These are phyloP conservation scores for Rehmannia glutinosa DNA, from an alignment of 257 asterid species.

Conservation along the genomic window DNA sequence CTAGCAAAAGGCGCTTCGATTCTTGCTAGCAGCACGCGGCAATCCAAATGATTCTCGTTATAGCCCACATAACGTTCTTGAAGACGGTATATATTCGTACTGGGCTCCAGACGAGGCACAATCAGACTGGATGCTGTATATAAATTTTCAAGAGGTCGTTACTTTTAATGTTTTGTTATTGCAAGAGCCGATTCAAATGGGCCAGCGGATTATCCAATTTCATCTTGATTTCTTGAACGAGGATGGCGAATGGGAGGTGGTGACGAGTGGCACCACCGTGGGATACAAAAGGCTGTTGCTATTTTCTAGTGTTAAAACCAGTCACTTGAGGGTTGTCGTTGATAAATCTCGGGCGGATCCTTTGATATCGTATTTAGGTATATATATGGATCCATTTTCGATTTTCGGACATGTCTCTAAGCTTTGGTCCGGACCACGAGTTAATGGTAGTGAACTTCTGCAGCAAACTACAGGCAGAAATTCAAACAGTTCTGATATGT, in stretches of 20 bases:
- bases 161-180: conserved; percentile 66
- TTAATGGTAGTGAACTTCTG: conserved; percentile 32
- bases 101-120: conserved; percentile 68
- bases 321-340: conserved; percentile 49
- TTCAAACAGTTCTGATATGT: conserved; percentile 18
- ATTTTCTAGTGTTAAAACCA: conserved; percentile 43
- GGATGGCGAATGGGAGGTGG: conserved; percentile 52
- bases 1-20: conserved; percentile 49
- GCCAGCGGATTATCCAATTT: conserved; percentile 69
- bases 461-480: conserved; percentile 17
- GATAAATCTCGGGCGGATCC: conserved; percentile 58
- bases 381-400: conserved; percentile 64
- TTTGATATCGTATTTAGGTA: conserved; percentile 59
- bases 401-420: conserved; percentile 16
- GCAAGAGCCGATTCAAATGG: conserved; percentile 98
- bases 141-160: conserved; percentile 37
- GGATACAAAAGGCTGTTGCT: conserved; percentile 76
- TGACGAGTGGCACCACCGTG: conserved; percentile 65
- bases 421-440: conserved; percentile 6
- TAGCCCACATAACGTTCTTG: conserved; percentile 45
- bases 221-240: conserved; percentile 53
- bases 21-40: conserved; percentile 73
- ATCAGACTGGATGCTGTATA: conserved; percentile 42
- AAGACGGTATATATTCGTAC: conserved; percentile 59
- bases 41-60: conserved; percentile 28